These are phyloP conservation scores for Bryoerythrophyllum caledonicum DNA, from an alignment of 225 moss, liverwort and hornwort genomes.

Conservation along the genomic window DNA sequence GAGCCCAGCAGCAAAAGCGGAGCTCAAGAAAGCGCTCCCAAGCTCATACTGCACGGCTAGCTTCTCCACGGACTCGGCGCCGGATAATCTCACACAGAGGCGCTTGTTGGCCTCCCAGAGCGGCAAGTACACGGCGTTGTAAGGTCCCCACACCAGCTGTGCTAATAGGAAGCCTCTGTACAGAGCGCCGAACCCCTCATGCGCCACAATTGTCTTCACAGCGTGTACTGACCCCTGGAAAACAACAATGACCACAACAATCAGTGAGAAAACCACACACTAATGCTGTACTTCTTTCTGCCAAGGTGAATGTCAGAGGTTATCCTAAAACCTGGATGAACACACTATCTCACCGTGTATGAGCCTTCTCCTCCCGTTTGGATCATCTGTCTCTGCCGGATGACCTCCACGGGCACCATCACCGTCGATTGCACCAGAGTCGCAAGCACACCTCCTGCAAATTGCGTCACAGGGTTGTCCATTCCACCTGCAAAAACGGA, in stretches of 20 bases:
- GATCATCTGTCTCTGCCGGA: conserved; percentile 90
- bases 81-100: conserved; percentile 50
- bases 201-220: conserved; percentile 56
- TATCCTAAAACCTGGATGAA: too few species aligned
- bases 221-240: conserved; percentile 79
- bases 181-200: conserved; percentile 69
- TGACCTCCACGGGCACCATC: conserved; percentile 84
- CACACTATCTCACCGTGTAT: conserved; percentile 38
- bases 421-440: conserved; percentile 81
- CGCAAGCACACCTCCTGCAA: conserved; percentile 73
- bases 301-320: too few species aligned
- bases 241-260: neutral
- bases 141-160: conserved; percentile 96
- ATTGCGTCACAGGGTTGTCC: conserved; percentile 80
- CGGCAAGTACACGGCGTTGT: conserved; percentile 90
- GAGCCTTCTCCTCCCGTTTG: conserved; percentile 71
- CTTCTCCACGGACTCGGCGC: conserved; percentile 75
- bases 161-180: conserved; percentile 79
- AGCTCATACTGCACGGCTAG: conserved; percentile 78
- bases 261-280: too few species aligned
- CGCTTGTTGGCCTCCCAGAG: conserved; percentile 81
- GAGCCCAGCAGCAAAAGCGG: conserved; percentile 83
- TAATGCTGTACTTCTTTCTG: too few species aligned
- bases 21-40: conserved; percentile 79
- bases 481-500: conserved; percentile 50